Base-by-base conservation (phyloP, 306 rosid species). In the Citrullus colocynthis region DNA sequence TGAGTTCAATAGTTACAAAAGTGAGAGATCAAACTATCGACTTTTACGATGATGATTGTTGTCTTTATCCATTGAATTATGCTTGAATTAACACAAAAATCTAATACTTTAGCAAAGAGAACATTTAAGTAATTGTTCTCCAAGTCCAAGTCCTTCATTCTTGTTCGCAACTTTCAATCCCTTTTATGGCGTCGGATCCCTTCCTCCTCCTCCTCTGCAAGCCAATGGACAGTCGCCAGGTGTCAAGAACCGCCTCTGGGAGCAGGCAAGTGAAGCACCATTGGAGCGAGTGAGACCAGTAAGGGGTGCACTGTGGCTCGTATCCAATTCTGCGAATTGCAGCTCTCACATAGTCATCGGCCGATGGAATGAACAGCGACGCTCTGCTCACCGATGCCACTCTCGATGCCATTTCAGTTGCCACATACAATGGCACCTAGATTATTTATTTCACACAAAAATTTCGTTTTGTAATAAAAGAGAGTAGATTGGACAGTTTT, bases 361-460 rank as follows among this genome's bases (percentile, higher is more conserved):
- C 79, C 21, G 92, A 81, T n/a, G 98, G 93, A 77, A 87, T 44
- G 74, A 90, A 90, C 12, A 88, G n/a, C 0, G 93, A 90, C 0
- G 88, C 48, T 41, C 75, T 63, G 36, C 84, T 57, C 0, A 90
- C 88, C 2, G 78, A 81, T 5, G 93, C 93, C 11, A 87, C 84
- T 63, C 39, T 75, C 9, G 87, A 81, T 60, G 13, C 87, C 97
- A 93, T 86, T 30, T 86, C 88, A 24, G 98, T 93, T 18, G 93
- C 91, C 10, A 91, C 97, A 12, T 93, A 91, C 6, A 93, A 79
- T 6, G 96, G 98, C 44, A 88, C 87, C 97, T 90, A 76, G 24
- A 20, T 49, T 74, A 13, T 44, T 8, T 11, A 51, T 1, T 16
- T 49, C 42, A 17, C 16, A 24, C 24, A 51, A 64, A 36, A 7